Percentiles rank a stretch among this genome's conserved stretches.
These are phyloP conservation scores for Xylaria cubensis DNA, from an alignment of 495 filamentous ascomycete species.

Conservation along the genomic window DNA sequence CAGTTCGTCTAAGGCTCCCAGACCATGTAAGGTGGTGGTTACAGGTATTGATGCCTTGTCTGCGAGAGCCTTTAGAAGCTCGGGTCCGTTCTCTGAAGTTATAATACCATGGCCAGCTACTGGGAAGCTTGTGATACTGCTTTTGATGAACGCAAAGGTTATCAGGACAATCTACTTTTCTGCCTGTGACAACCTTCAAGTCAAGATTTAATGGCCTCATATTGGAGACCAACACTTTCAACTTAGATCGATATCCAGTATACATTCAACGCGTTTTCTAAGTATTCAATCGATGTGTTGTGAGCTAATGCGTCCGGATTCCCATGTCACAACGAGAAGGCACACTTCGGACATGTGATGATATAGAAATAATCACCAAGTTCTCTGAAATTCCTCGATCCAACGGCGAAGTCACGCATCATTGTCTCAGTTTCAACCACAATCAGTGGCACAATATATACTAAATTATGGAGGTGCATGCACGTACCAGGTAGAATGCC, in stretches of 20 bases:
- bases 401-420: neutral
- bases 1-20: constrained; percentile 78
- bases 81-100: constrained; percentile 67
- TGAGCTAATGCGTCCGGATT: neutral
- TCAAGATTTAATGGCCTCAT: neutral
- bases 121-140: neutral
- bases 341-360: neutral
- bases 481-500: neutral
- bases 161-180: neutral
- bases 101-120: constrained; percentile 70
- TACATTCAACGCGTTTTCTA: neutral
- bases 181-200: neutral
- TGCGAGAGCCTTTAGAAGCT: constrained; percentile 69
- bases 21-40: constrained; percentile 78
- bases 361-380: neutral
- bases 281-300: neutral
- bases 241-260: neutral
- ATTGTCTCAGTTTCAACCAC: neutral
- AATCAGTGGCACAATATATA: neutral
- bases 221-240: neutral
- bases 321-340: neutral
- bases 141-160: neutral
- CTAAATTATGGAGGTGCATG: neutral
- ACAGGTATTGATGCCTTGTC: constrained; percentile 78
- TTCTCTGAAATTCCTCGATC: neutral